Conservation (phyloP, 2,329 filamentous ascomycete genomes). For the Penicillium sp. region DNA sequence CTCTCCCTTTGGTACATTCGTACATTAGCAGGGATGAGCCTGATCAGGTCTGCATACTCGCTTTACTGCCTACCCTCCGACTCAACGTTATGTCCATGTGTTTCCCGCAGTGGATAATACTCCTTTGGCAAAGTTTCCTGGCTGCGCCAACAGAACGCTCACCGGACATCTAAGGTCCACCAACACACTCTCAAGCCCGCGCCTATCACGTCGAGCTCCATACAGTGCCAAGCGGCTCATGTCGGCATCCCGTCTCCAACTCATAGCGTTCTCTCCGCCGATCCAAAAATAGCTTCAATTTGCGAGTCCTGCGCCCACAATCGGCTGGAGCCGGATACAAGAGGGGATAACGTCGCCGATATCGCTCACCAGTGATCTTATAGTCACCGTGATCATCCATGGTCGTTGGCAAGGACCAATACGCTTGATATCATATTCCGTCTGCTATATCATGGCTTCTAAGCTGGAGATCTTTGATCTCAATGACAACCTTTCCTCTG, state of each 20-base stretch:
- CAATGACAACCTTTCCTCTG: constrained; percentile 8
- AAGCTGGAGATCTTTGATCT: constrained; percentile 1
- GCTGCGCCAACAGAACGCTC: no score
- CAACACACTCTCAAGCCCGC: no score
- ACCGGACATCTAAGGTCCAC: no score
- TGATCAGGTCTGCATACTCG: no score
- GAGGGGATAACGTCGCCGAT: not conserved
- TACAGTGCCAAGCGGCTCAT: not conserved
- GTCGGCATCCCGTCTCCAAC: no score
- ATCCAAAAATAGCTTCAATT: not conserved
- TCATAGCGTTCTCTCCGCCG: not conserved
- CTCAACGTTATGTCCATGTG: no score
- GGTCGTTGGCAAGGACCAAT: not conserved
- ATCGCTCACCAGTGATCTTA: not conserved
- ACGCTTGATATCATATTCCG: not conserved
- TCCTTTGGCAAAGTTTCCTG: no score
- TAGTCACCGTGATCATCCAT: not conserved
- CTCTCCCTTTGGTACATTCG: no score
- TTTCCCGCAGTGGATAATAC: no score
- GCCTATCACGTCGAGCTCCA: not conserved
- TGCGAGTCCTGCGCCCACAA: not conserved
- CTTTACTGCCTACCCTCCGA: no score
- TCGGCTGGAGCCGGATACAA: not conserved
- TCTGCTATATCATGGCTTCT: not conserved
- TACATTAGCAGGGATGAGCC: no score